phyloP scores from a whole-genome alignment of 495 filamentous ascomycete genomes.

The Trichoderma reesei region DNA sequence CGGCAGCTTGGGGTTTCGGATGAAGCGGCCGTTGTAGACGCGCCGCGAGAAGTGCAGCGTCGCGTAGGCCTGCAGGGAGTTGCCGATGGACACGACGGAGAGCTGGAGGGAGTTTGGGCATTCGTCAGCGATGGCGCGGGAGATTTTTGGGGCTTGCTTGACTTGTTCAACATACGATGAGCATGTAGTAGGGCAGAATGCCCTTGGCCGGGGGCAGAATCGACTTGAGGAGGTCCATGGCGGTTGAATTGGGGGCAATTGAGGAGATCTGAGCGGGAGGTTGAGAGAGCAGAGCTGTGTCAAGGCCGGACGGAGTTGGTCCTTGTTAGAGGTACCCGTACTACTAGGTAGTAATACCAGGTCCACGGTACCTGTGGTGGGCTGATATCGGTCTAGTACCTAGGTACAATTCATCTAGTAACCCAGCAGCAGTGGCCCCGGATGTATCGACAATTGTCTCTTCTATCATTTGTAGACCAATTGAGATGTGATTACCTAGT shows the following conservation, averaged over 20 bases:
- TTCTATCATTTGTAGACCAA: too few relatives aligned
- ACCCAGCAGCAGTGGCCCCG: too few relatives aligned
- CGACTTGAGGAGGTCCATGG: conserved; percentile 29
- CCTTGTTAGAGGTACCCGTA: too few relatives aligned
- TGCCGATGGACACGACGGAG: conserved; percentile 65
- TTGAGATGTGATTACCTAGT: too few relatives aligned
- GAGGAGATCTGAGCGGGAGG: too few relatives aligned
- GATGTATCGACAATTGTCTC: too few relatives aligned
- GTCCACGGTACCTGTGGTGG: too few relatives aligned
- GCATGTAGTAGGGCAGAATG: conserved; percentile 38
- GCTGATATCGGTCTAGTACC: too few relatives aligned
- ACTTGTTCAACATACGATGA: conserved; percentile 27
- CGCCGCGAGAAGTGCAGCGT: conserved; percentile 64
- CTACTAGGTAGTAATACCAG: not conserved
- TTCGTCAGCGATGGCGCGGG: not conserved
- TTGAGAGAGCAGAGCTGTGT: not conserved
- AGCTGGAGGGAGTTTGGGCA: conserved; percentile 38
- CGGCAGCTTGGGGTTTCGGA: conserved; percentile 30
- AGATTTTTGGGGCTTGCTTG: not conserved
- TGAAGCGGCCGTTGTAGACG: conserved; percentile 56
- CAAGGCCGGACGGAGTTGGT: too few relatives aligned
- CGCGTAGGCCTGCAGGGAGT: conserved; percentile 69
- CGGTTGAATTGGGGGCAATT: not conserved
- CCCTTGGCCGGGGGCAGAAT: conserved; percentile 34
- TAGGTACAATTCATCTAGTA: too few relatives aligned